Conservation (phyloP, 306 rosid species). For the Benincasa hispida region DNA sequence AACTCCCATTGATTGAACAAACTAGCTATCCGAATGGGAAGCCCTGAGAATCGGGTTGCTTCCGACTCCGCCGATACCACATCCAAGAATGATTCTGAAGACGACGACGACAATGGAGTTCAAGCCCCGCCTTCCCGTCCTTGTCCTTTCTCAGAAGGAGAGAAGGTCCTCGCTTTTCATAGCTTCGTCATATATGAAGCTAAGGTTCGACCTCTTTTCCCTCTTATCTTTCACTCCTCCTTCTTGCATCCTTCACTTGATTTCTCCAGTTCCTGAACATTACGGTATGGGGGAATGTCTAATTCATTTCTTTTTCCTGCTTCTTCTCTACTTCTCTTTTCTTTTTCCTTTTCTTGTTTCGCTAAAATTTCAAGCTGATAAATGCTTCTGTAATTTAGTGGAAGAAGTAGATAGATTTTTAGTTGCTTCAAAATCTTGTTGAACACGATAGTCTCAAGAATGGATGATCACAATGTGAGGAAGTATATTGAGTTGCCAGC, state of each 20-base stretch:
- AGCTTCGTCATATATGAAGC: constrained; percentile 38
- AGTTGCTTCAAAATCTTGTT: background rate
- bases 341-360: background rate
- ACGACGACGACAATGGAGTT: constrained; percentile 8
- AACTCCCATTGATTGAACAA: background rate
- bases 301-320: background rate
- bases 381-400: background rate
- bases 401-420: background rate
- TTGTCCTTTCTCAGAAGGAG: constrained; percentile 36
- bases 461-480: background rate
- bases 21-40: constrained; percentile 26
- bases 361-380: background rate
- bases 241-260: background rate
- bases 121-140: constrained; percentile 18
- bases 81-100: constrained; percentile 28
- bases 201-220: constrained; percentile 24
- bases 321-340: background rate
- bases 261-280: background rate
- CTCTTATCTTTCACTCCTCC: background rate
- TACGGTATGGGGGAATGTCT: background rate
- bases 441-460: background rate
- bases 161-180: constrained; percentile 52
- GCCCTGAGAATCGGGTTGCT: constrained; percentile 21
- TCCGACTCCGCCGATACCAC: constrained; percentile 24
- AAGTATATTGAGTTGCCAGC: background rate